Conservation (phyloP, 495 filamentous ascomycete genomes). For the Pyrenopolyporus hunteri region DNA sequence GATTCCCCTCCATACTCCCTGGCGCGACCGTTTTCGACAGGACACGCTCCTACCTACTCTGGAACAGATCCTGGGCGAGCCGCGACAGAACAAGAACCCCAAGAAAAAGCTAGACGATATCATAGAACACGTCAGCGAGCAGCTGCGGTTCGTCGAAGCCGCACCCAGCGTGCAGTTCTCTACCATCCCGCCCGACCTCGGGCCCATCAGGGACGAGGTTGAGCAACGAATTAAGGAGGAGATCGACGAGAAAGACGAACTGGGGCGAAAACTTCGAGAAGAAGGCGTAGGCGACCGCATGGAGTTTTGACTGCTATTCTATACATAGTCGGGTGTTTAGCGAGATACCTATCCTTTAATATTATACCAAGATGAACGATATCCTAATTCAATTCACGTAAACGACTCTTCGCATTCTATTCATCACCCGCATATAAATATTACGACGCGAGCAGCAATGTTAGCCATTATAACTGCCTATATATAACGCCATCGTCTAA, state of each 20-base stretch:
- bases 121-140: slow-evolving; percentile 75
- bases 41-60: slow-evolving; percentile 81
- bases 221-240: slow-evolving; percentile 80
- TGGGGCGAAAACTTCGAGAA: slow-evolving; percentile 49
- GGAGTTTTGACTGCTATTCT: slow-evolving; percentile 42
- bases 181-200: slow-evolving; percentile 78
- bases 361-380: no score
- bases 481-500: no score
- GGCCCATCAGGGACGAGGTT: slow-evolving; percentile 75
- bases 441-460: no score
- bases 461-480: no score
- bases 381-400: no score
- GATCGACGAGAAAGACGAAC: slow-evolving; percentile 63
- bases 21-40: slow-evolving; percentile 82
- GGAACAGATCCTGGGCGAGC: slow-evolving; percentile 65
- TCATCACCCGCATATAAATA: no score
- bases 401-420: no score
- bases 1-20: slow-evolving; percentile 74
- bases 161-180: slow-evolving; percentile 88
- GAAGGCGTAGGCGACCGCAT: slow-evolving; percentile 49
- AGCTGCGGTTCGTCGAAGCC: slow-evolving; percentile 81
- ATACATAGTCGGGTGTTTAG: not conserved
- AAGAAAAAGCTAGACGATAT: slow-evolving; percentile 76
- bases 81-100: slow-evolving; percentile 76
- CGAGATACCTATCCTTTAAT: no score